A percentile compares a stretch with the other conserved stretches of the same genome.
phyloP scores from a whole-genome alignment of 2,329 filamentous ascomycete genomes.

The Ceratocystis alfenasii region DNA sequence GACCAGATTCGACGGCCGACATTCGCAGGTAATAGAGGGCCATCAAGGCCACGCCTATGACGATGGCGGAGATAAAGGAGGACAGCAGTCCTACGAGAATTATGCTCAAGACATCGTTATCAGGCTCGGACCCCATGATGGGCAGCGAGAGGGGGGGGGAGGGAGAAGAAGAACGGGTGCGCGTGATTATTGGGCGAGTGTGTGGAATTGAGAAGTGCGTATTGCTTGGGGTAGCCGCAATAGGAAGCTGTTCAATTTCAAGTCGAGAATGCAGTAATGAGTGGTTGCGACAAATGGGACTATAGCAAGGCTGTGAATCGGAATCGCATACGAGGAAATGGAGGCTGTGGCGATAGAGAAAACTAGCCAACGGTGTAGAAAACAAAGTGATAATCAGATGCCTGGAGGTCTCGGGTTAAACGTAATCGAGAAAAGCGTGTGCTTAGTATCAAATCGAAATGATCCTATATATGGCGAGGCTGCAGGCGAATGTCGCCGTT shows the following conservation, averaged over 20 bases:
- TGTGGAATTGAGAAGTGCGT: not conserved
- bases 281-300: not conserved
- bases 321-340: constrained; percentile 5
- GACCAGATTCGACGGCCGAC: constrained; percentile 15
- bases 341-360: constrained; percentile 1
- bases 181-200: not conserved
- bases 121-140: constrained; percentile 18
- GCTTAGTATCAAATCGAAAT: not conserved
- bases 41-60: constrained; percentile 48
- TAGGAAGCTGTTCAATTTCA: not conserved
- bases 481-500: constrained; percentile 9
- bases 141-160: not conserved
- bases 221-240: not conserved
- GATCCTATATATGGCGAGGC: not conserved
- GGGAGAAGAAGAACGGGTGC: not conserved
- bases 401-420: not conserved
- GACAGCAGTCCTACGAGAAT: constrained; percentile 77
- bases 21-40: constrained; percentile 60
- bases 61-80: constrained; percentile 69
- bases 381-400: constrained; percentile 1
- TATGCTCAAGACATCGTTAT: constrained; percentile 22
- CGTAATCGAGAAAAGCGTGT: not conserved
- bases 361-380: not conserved
- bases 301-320: not conserved
- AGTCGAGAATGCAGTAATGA: not conserved